Base-by-base conservation (phyloP, 208 protist species). In the Acanthamoeba healyi region DNA sequence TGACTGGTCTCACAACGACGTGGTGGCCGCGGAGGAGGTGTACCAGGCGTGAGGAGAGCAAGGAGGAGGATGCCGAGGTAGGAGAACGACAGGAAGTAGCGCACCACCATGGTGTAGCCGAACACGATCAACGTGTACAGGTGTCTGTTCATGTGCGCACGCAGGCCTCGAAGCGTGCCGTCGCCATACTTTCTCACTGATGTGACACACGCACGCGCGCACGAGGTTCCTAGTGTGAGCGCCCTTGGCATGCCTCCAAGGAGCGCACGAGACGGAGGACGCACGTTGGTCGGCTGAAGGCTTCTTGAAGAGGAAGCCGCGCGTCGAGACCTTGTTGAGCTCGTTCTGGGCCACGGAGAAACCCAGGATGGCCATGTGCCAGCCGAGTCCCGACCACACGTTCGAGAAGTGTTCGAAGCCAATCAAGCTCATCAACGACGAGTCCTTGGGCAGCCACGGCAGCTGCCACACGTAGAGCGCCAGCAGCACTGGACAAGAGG, bases 391-490 rank as follows among this genome's bases (percentile, higher is more conserved):
- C 15, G 61, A 14, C 63, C 63, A 70, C 36, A 77, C 38, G 29
- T 93, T 93, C 19, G 36, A 29, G 46, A 93, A 93, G 63, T 93
- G 87, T 34, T 93, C 58, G 26, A 93, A 40, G 2, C 87, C 87
- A 24, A 93, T 93, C 32, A 93, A 14, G 10, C 24, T 72, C 42
- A 58, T 93, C 19, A 77, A 7, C 36, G 34, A 77, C n/a, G 61
- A 38, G 34, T 93, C 54, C 36, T 79, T 32, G 12, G 54, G 61
- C 15, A 77, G 36, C 87, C 87, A 93, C 42, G 87, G 54, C 32
- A 93, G 56, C 40, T 93, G 87, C 87, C 87, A 93, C 29, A 93
- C 65, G 40, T 93, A 93, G 32, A 93, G 87, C n/a, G 87, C 15
- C 51, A 93, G 29, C 29, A 93, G 22, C 14, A 82, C 72, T 82